These are phyloP conservation scores for Exophiala sideris DNA, from an alignment of 2,329 filamentous ascomycete genomes.

Conservation along the genomic window DNA sequence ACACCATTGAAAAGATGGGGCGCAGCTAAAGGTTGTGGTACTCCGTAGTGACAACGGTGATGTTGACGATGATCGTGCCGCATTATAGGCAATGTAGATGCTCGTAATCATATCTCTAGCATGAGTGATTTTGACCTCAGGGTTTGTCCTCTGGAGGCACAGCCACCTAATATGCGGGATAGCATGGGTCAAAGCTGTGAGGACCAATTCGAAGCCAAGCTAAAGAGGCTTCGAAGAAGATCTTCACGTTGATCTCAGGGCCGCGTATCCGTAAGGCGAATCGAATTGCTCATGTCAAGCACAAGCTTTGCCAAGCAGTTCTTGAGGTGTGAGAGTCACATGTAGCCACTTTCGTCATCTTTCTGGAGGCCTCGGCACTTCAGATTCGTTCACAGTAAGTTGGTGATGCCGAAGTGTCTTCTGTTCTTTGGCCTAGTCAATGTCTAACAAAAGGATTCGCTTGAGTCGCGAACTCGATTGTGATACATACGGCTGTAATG, in stretches of 20 bases:
- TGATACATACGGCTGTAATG: neutral
- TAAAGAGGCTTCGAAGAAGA: too few species aligned
- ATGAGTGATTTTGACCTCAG: neutral
- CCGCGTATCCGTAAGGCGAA: neutral
- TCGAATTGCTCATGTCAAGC: neutral
- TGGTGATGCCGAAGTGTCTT: too few species aligned
- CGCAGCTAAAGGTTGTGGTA: neutral
- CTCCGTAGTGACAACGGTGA: neutral
- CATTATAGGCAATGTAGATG: neutral
- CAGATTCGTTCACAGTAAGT: too few species aligned
- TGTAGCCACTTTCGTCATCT: too few species aligned
- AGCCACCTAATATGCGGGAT: neutral
- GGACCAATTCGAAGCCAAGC: neutral
- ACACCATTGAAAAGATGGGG: neutral
- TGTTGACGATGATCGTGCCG: neutral
- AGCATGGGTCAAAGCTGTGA: neutral
- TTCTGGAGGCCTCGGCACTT: too few species aligned
- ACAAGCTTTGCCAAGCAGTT: neutral
- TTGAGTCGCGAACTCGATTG: too few species aligned
- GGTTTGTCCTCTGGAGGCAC: neutral
- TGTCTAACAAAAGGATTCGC: too few species aligned
- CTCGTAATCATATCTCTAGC: neutral
- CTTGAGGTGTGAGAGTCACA: neutral
- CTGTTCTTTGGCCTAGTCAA: too few species aligned
- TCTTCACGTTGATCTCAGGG: too few species aligned